Evolutionary conservation across 352 stramenopile species (phyloP).

Genomic region (Phytophthora sp.): DNA sequence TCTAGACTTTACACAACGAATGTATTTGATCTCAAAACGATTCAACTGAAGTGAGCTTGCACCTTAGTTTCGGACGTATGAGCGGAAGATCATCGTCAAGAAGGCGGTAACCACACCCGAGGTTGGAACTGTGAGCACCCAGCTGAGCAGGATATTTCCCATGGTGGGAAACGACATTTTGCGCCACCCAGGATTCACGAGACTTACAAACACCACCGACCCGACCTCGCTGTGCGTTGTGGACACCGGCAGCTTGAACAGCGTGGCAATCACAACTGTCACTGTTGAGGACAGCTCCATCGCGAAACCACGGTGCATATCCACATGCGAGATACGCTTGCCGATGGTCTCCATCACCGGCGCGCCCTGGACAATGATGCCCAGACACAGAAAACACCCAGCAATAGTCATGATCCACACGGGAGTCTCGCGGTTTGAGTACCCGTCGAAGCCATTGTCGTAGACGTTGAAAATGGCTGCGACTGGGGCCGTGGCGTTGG

Average conservation of each 20-base stretch:
- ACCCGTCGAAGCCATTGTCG: slow-evolving; percentile 34
- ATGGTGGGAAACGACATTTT: slow-evolving; percentile 37
- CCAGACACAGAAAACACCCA: slow-evolving; percentile 54
- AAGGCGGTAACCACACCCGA: slow-evolving; percentile 17
- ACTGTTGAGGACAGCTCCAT: slow-evolving; percentile 76
- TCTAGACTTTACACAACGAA: too few species aligned
- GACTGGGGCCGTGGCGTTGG: slow-evolving; percentile 78
- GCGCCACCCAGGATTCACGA: slow-evolving; percentile 27
- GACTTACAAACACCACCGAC: slow-evolving; percentile 51
- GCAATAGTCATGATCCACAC: slow-evolving; percentile 77
- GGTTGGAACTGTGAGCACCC: slow-evolving; percentile 38
- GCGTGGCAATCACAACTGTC: slow-evolving; percentile 55
- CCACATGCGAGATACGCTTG: slow-evolving; percentile 52
- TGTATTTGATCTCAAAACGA: too few species aligned
- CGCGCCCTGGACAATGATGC: slow-evolving; percentile 60
- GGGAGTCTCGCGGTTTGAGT: slow-evolving; percentile 16
- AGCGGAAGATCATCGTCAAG: slow-evolving; percentile 26
- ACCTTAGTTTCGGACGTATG: slow-evolving; percentile 6
- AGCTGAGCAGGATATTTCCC: slow-evolving; percentile 22
- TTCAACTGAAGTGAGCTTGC: too few species aligned
- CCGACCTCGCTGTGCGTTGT: slow-evolving; percentile 76
- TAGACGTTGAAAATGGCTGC: slow-evolving; percentile 70
- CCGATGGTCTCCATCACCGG: slow-evolving; percentile 73
- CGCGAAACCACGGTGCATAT: slow-evolving; percentile 68
- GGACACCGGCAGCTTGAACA: slow-evolving; percentile 53